A percentile compares a stretch with the other conserved stretches of the same genome.
Conservation (phyloP, 2,329 filamentous ascomycete species). For the Epichloe hybrida region DNA sequence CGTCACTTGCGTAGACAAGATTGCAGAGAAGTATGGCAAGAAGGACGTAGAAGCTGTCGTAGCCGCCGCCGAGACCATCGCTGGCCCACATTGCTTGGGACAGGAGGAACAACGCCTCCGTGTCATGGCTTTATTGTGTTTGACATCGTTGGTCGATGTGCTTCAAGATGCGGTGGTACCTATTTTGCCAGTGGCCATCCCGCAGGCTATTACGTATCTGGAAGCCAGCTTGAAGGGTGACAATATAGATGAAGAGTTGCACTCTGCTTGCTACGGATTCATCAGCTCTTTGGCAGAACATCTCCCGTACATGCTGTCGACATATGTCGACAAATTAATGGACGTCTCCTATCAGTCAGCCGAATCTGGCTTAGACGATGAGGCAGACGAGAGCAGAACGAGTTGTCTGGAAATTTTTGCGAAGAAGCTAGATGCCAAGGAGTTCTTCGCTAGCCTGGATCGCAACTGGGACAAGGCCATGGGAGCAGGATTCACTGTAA, state of each 20-base stretch:
- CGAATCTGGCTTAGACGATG: constrained; percentile 43
- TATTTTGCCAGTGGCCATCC: constrained; percentile 62
- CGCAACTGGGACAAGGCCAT: constrained; percentile 58
- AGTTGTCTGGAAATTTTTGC: constrained; percentile 64
- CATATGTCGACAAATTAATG: constrained; percentile 60
- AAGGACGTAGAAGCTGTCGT: constrained; percentile 69
- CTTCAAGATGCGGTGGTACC: constrained; percentile 77
- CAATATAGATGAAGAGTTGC: constrained; percentile 50
- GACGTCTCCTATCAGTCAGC: constrained; percentile 61
- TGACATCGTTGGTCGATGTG: constrained; percentile 81
- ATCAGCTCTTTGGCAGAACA: constrained; percentile 68
- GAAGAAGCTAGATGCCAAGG: constrained; percentile 61
- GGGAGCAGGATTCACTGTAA: constrained; percentile 46
- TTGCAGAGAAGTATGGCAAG: constrained; percentile 89
- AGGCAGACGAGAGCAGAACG: constrained; percentile 49
- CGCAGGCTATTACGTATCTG: constrained; percentile 59
- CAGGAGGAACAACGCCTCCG: constrained; percentile 59
- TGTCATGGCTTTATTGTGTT: constrained; percentile 73
- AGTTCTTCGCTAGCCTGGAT: constrained; percentile 60
- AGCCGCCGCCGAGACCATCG: constrained; percentile 62
- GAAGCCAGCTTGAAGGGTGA: constrained; percentile 43
- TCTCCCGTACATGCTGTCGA: constrained; percentile 79
- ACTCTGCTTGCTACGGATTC: constrained; percentile 72
- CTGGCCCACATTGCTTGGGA: constrained; percentile 62
- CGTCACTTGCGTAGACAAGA: constrained; percentile 81